phyloP scores from a whole-genome alignment of 768 basidiomycete genomes.

The Xerocomellus dryophilus region DNA sequence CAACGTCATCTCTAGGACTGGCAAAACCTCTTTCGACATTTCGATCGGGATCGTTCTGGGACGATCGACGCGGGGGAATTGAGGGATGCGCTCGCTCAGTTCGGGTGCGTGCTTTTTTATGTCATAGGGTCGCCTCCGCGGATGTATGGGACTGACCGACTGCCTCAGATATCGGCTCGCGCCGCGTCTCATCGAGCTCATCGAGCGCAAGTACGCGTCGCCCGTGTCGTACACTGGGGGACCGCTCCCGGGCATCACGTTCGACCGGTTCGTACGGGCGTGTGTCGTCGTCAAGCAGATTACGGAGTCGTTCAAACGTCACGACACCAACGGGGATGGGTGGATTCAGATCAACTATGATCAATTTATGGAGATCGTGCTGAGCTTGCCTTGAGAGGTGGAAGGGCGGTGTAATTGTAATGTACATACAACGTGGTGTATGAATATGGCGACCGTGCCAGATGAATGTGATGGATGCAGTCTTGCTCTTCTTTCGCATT shows the following conservation, averaged over 20 bases:
- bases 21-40: conserved; percentile 81
- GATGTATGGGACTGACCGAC: no score
- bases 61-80: conserved; percentile 73
- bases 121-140: no score
- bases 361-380: conserved; percentile 50
- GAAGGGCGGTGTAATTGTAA: not conserved
- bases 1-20: conserved; percentile 49
- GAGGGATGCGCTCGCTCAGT: conserved; percentile 63
- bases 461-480: not conserved
- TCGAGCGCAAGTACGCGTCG: conserved; percentile 74
- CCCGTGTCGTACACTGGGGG: conserved; percentile 33
- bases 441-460: conserved; percentile 3
- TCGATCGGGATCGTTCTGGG: conserved; percentile 81
- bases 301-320: conserved; percentile 62
- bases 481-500: not conserved
- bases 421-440: conserved; percentile 6
- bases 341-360: conserved; percentile 55
- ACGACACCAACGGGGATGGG: conserved; percentile 62
- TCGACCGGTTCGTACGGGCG: conserved; percentile 84
- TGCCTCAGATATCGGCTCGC: conserved; percentile 57
- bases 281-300: conserved; percentile 81
- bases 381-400: conserved; percentile 35
- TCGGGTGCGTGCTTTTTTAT: conserved; percentile 65
- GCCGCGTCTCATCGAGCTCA: conserved; percentile 59
- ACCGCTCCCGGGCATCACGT: conserved; percentile 62